Evolutionary conservation across 169 alveolate species (phyloP), one percentile per base, ranked within the genome.

Genomic region (Plasmodium billcollinsi): DNA sequence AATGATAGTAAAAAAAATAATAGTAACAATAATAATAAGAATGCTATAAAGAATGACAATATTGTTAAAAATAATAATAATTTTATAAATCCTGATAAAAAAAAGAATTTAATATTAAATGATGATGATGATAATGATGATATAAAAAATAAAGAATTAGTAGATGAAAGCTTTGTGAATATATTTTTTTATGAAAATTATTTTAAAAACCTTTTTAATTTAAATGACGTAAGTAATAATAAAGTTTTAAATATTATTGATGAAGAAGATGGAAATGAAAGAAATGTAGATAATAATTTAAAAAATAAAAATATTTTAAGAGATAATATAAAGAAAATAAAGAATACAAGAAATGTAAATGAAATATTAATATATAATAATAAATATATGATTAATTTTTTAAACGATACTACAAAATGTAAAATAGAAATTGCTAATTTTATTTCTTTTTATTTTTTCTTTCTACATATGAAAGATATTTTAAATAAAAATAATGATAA

Each of bases 401-500:
- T 67, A 21, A 71, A 80, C 43, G 75, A 69, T 52, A 52, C 2
- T 15, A 67, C 8, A n/a, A 47, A 47, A 6, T 67, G 59, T 7
- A 80, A 80, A 80, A 80, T 80, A 67, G 83, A 80, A n/a, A 80
- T 80, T 29, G 78, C 83, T 11, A 80, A 80, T 71, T 80, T 80
- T 62, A 80, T 80, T 67, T 80, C 90, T 2, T 80, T 80, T n/a
- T 80, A 80, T 62, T 52, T 52, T 47, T 80, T 66, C 21, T 80
- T 80, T 67, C 63, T 66, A 80, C 67, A 8, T 47, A 49, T 69
- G 1, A 67, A n/a, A 39, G 33, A 67, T 2, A 45, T 69, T 0
- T 52, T 8, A 39, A 50, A 67, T 2, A 47, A 54, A 6, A 15
- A 8, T n/a, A 61, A 18, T 18, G 14, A 24, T 67, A 24, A 11